These are phyloP conservation scores for Cladosporium austrohemisphaericum DNA, from an alignment of 2,329 filamentous ascomycete species.

Conservation along the genomic window DNA sequence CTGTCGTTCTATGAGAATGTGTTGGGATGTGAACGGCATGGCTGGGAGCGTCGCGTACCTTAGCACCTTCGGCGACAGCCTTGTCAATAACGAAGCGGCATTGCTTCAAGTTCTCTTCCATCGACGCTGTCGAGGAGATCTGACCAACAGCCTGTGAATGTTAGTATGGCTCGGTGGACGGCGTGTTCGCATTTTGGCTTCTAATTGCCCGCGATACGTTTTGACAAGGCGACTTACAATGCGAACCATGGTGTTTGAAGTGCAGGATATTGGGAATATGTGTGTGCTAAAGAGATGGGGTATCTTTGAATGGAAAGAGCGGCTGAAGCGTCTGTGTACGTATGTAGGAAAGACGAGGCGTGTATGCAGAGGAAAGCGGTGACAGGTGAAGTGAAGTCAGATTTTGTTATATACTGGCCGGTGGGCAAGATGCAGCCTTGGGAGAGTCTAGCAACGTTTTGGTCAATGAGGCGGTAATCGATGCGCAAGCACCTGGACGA, in stretches of 20 bases:
- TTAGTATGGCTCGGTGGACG: background rate
- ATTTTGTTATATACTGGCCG: too few relatives aligned
- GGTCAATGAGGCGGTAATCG: constrained; percentile 5
- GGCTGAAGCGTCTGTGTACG: too few relatives aligned
- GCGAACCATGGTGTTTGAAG: constrained; percentile 4
- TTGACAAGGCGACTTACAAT: constrained; percentile 4
- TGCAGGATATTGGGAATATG: too few relatives aligned
- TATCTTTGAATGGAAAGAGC: too few relatives aligned
- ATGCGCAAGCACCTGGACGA: background rate
- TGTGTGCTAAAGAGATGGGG: too few relatives aligned
- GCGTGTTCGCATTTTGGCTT: too few relatives aligned
- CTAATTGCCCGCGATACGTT: too few relatives aligned
- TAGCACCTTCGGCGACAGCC: constrained; percentile 71
- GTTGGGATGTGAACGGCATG: too few relatives aligned
- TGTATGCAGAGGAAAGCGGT: too few relatives aligned
- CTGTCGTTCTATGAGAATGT: constrained; percentile 36
- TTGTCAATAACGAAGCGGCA: constrained; percentile 69
- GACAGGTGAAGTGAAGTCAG: too few relatives aligned
- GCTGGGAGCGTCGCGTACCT: constrained; percentile 48
- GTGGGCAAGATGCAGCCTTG: too few relatives aligned
- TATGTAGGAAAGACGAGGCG: too few relatives aligned
- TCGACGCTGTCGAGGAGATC: constrained; percentile 77
- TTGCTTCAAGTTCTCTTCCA: constrained; percentile 74
- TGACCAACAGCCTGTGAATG: constrained; percentile 72
- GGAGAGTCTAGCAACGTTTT: background rate